These are phyloP conservation scores for Phytopythium ostracodes DNA, from an alignment of 352 stramenopile genomes.

Conservation along the genomic window DNA sequence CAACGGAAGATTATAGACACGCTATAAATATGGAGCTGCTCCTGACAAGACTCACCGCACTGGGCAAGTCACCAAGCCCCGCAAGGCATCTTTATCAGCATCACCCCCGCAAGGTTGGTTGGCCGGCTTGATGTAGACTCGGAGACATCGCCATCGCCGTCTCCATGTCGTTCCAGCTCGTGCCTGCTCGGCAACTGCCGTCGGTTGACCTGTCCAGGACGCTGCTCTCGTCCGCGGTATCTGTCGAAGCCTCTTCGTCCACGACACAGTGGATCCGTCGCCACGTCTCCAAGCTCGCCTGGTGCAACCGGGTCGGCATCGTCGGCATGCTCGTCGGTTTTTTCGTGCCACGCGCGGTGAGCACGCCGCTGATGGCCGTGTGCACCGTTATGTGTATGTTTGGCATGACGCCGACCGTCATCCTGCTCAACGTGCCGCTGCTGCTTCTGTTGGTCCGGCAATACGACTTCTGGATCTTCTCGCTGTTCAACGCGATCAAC, in stretches of 20 bases:
- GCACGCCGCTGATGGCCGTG: constrained; percentile 7
- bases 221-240: background rate
- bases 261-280: background rate
- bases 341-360: constrained; percentile 3
- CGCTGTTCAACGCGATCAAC: constrained; percentile 13
- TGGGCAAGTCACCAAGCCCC: background rate
- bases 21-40: too few relatives aligned
- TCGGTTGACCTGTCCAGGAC: constrained; percentile 3
- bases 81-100: background rate
- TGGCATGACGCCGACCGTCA: constrained; percentile 4
- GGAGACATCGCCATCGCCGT: background rate
- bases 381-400: constrained; percentile 6
- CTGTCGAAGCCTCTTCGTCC: background rate
- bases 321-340: constrained; percentile 15
- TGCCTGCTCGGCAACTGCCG: background rate
- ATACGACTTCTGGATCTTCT: constrained; percentile 27
- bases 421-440: constrained; percentile 14
- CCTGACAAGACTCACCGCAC: background rate
- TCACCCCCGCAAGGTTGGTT: too few relatives aligned
- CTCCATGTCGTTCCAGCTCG: background rate
- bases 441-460: constrained; percentile 11
- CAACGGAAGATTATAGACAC: too few relatives aligned
- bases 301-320: constrained; percentile 15
- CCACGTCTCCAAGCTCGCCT: background rate
- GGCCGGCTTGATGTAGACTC: background rate